phyloP scores from a whole-genome alignment of 805 yeast species.

The Lachancea meyersii region DNA sequence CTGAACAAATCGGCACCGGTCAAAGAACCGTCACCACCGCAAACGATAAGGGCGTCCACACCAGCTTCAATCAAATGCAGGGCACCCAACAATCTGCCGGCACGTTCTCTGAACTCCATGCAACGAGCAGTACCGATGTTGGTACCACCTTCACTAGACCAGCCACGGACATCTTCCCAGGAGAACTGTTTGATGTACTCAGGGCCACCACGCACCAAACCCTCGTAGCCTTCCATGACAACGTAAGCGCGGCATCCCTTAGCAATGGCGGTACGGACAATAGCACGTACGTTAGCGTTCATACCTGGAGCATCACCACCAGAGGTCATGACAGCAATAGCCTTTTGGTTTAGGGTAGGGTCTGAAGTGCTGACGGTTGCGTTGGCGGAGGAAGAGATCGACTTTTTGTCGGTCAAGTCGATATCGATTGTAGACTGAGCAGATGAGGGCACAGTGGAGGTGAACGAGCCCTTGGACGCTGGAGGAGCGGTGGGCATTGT shows the following conservation, averaged over 20 bases:
- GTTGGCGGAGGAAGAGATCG: conserved; percentile 43
- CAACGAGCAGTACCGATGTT: conserved; percentile 95
- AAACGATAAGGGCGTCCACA: conserved; percentile 89
- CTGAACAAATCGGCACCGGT: conserved; percentile 97
- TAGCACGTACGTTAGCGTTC: conserved; percentile 95
- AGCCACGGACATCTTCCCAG: conserved; percentile 96
- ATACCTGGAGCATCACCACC: conserved; percentile 99
- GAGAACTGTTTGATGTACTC: conserved; percentile 65
- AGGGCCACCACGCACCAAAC: conserved; percentile 82
- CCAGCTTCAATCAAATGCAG: conserved; percentile 79
- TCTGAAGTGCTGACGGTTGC: conserved; percentile 78
- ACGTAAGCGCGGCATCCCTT: conserved; percentile 88
- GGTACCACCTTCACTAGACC: conserved; percentile 90
- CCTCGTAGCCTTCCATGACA: conserved; percentile 91
- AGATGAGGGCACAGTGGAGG: conserved; percentile 17
- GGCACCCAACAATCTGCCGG: conserved; percentile 79
- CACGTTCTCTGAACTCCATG: conserved; percentile 73
- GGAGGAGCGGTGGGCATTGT: conserved; percentile 32
- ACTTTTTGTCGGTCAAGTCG: conserved; percentile 15
- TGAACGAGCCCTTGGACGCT: conserved; percentile 10
- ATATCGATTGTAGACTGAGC: conserved; percentile 23
- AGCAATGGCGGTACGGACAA: conserved; percentile 84
- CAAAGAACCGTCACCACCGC: conserved; percentile 98
- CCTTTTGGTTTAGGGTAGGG: conserved; percentile 38
- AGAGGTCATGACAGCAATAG: conserved; percentile 93